These are phyloP conservation scores for Ceratonia siliqua DNA, from an alignment of 306 rosid genomes.

Conservation along the genomic window DNA sequence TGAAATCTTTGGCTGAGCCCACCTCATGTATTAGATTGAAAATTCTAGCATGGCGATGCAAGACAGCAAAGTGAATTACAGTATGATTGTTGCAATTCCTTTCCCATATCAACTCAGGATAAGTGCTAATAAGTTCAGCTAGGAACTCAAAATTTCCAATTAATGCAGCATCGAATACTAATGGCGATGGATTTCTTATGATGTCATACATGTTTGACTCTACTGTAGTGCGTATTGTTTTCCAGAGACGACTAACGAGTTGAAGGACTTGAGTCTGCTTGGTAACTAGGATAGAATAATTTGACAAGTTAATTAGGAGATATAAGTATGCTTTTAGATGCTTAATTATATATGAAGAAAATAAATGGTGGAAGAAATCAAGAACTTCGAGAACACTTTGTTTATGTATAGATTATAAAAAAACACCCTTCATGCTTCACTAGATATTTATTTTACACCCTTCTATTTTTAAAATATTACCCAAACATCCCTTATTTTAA, in stretches of 20 bases:
- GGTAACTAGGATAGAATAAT: constrained; percentile 7
- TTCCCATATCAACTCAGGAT: constrained; percentile 45
- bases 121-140: constrained; percentile 31
- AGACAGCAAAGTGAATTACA: constrained; percentile 31
- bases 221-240: not conserved
- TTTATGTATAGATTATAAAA: too few relatives aligned
- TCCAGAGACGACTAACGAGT: constrained; percentile 45
- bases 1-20: constrained; percentile 29
- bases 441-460: too few relatives aligned
- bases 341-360: not conserved
- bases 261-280: constrained; percentile 9
- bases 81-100: constrained; percentile 26
- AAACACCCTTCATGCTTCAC: too few relatives aligned
- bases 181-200: too few relatives aligned
- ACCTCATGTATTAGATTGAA: constrained; percentile 34
- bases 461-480: too few relatives aligned
- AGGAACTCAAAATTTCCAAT: constrained; percentile 41
- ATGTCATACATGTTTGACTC: constrained; percentile 6
- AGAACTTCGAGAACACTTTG: too few relatives aligned
- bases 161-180: too few relatives aligned
- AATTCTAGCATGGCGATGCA: not conserved
- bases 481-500: too few relatives aligned
- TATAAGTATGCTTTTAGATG: not conserved
- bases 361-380: not conserved
- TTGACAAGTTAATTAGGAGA: not conserved